Evolutionary conservation across 805 yeast genomes (phyloP), one percentile per base, ranked within the genome.

Genomic region (Cyberlindnera suaveolens): DNA sequence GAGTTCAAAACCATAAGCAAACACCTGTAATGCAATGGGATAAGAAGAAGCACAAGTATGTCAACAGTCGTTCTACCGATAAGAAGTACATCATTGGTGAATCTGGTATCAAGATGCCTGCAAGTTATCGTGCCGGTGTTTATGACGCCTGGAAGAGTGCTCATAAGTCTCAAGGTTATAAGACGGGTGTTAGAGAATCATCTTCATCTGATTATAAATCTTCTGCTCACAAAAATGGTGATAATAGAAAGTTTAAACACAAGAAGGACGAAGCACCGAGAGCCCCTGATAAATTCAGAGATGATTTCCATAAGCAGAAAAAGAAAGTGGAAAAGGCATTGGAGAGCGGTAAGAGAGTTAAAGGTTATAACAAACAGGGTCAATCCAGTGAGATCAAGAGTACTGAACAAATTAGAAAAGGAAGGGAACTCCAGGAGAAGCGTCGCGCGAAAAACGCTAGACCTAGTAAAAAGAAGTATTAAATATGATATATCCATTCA

Each of bases 11-110:
- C 39, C 82, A 83, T 62, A 80, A 74, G 47, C 90, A 83, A 59
- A 69, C 74, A 4, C 78, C 75, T 38, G 79, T 81, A 18, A 82
- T 85, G 74, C 75, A 78, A 60, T 91, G 99, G 99, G 97, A 91
- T 66, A 85, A 77, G 64, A 87, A 88, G 75, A 83, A 85, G 64
- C 93, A 95, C 57, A 88, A 88, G 51, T 91, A 86, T 64, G 76
- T 90, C 58, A 86, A 86, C 61, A 72, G 86, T 16, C 81, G 77
- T 56, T 86, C 93, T 49, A 70, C 82, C 17, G 95, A 87, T 57
- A 77, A 82, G 65, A 90, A 87, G 66, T 91, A 74, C 65, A 93
- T 93, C 56, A 82, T 88, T 50, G 95, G 98, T 48, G 99, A 93
- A 63, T 82, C 87, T 63, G 99, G 99, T 7, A 89, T 84, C 55